These are phyloP conservation scores for Suillus americanus DNA, from an alignment of 768 basidiomycete species.

Conservation along the genomic window DNA sequence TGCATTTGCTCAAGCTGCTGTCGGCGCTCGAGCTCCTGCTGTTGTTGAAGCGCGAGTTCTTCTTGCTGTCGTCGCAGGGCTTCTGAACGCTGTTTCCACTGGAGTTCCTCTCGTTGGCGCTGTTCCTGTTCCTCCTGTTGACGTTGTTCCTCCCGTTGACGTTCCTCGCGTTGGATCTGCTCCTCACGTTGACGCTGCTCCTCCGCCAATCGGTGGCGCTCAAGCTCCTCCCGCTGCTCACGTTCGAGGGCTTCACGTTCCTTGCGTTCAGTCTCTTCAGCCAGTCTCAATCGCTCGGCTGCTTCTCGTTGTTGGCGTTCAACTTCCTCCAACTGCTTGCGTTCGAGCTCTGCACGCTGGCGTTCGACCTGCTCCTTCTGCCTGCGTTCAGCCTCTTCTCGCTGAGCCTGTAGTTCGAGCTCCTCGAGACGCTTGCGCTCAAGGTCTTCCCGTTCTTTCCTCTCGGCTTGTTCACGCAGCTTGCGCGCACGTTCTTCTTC, in stretches of 20 bases:
- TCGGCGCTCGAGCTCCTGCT: conserved; percentile 4
- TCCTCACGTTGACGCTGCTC: conserved; percentile 1
- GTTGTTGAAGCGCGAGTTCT: background rate
- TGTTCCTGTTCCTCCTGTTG: background rate
- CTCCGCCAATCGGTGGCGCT: background rate
- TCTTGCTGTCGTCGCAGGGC: conserved; percentile 2
- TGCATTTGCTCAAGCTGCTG: conserved; percentile 4
- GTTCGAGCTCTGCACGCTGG: conserved; percentile 23
- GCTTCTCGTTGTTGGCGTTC: conserved; percentile 10
- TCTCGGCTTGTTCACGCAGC: conserved; percentile 3
- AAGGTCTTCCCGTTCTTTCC: conserved; percentile 11
- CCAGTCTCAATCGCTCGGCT: conserved; percentile 8
- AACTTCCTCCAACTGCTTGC: conserved; percentile 8
- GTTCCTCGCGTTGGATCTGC: background rate
- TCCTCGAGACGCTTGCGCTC: conserved; percentile 8
- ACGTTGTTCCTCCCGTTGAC: background rate
- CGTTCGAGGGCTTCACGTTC: background rate
- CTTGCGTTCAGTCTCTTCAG: conserved; percentile 3
- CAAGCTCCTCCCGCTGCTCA: background rate
- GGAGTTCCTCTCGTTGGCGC: conserved; percentile 3
- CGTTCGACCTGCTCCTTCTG: conserved; percentile 15
- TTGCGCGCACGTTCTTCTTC: conserved; percentile 4
- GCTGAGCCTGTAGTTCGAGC: background rate
- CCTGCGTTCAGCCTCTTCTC: conserved; percentile 9
- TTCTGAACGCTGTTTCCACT: conserved; percentile 4